These are phyloP conservation scores for Clarkia xantiana DNA, from an alignment of 345 rosid genomes.

Conservation along the genomic window DNA sequence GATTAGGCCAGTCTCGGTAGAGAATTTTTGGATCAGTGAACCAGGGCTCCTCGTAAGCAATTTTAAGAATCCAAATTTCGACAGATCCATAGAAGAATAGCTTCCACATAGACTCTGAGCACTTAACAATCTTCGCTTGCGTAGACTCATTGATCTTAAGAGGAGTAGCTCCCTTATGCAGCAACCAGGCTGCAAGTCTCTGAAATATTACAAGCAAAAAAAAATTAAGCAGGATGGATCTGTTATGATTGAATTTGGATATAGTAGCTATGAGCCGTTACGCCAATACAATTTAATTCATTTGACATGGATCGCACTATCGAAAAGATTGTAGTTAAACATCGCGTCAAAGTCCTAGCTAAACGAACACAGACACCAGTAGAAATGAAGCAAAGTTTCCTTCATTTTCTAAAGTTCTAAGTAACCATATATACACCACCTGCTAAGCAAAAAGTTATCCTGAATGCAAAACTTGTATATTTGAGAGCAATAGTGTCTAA, in stretches of 20 bases:
- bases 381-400: too few relatives aligned
- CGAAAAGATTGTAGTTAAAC: too few relatives aligned
- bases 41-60: constrained; percentile 59
- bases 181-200: constrained; percentile 59
- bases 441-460: too few relatives aligned
- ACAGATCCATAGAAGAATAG: constrained; percentile 51
- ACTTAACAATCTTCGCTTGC: constrained; percentile 41
- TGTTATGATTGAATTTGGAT: neutral
- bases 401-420: too few relatives aligned
- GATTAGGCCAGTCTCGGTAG: constrained; percentile 83
- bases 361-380: too few relatives aligned
- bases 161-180: constrained; percentile 21
- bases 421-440: too few relatives aligned
- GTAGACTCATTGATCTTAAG: constrained; percentile 37
- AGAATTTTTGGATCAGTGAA: constrained; percentile 37
- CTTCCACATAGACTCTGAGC: constrained; percentile 91
- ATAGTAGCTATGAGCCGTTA: neutral
- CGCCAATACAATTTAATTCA: neutral
- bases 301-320: too few relatives aligned
- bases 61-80: constrained; percentile 45
- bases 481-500: too few relatives aligned
- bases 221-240: neutral
- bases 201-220: constrained; percentile 7
- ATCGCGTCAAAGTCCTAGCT: too few relatives aligned
- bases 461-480: too few relatives aligned